Evolutionary conservation across 2,329 filamentous ascomycete species (phyloP).

Genomic region (Aspergillus flavus): DNA sequence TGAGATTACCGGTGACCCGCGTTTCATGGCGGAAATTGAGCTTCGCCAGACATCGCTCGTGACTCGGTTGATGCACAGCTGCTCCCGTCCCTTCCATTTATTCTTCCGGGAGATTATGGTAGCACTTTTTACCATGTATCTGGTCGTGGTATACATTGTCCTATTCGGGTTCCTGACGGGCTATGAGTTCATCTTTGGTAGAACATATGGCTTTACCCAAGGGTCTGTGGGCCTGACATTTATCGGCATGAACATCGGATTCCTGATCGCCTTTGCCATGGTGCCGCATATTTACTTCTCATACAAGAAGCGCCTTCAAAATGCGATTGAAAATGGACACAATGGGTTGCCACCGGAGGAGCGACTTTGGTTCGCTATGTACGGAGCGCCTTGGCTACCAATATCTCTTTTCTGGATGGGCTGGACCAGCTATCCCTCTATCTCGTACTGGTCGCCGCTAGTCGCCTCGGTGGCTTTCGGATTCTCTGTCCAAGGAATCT

Average conservation of each 20-base stretch:
- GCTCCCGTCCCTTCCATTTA: slow-evolving; percentile 53
- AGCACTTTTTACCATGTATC: slow-evolving; percentile 29
- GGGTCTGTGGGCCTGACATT: slow-evolving; percentile 53
- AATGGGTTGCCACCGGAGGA: slow-evolving; percentile 54
- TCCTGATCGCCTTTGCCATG: slow-evolving; percentile 39
- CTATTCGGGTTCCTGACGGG: slow-evolving; percentile 44
- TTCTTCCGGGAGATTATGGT: slow-evolving; percentile 48
- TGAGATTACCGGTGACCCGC: slow-evolving; percentile 45
- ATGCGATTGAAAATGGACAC: slow-evolving; percentile 31
- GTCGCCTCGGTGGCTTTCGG: slow-evolving; percentile 55
- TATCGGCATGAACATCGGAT: slow-evolving; percentile 48
- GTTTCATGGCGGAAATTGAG: slow-evolving; percentile 53
- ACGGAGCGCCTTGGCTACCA: slow-evolving; percentile 53
- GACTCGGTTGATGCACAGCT: slow-evolving; percentile 43
- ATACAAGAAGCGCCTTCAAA: slow-evolving; percentile 32
- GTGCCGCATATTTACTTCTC: slow-evolving; percentile 48
- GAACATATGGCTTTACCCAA: slow-evolving; percentile 50
- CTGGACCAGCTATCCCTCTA: slow-evolving; percentile 51
- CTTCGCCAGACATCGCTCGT: slow-evolving; percentile 44
- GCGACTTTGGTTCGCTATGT: slow-evolving; percentile 57
- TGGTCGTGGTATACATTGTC: slow-evolving; percentile 35
- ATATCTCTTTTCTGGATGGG: slow-evolving; percentile 61
- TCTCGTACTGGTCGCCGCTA: slow-evolving; percentile 55
- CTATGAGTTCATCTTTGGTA: slow-evolving; percentile 54
- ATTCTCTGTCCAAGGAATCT: slow-evolving; percentile 52